phyloP scores from a whole-genome alignment of 2,329 filamentous ascomycete species.

The Aspergillus vadensis region DNA sequence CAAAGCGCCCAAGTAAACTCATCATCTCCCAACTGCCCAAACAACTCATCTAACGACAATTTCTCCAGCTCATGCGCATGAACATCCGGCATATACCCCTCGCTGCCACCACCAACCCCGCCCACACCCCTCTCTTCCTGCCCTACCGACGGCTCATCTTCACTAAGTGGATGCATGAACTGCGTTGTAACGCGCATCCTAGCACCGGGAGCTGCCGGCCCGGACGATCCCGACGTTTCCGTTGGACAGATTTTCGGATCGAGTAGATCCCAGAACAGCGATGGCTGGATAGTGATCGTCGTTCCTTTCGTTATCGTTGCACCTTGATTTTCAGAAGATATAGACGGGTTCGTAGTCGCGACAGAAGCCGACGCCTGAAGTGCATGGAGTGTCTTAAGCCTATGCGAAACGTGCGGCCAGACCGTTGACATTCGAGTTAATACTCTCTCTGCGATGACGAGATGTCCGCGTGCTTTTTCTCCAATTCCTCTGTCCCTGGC shows the following conservation, averaged over 20 bases:
- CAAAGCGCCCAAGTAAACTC: background rate
- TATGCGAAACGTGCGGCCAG: conserved; percentile 3
- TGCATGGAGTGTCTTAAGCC: background rate
- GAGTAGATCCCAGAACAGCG: conserved; percentile 8
- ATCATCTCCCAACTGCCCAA: background rate
- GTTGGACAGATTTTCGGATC: background rate
- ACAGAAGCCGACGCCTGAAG: background rate
- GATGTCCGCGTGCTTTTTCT: background rate
- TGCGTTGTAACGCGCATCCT: background rate
- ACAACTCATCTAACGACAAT: background rate
- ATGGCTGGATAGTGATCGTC: conserved; percentile 3
- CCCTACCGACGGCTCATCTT: background rate
- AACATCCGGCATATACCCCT: too few species aligned
- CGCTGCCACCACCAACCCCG: too few species aligned
- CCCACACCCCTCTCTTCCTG: too few species aligned
- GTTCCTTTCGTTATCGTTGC: background rate
- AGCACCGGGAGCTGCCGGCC: background rate
- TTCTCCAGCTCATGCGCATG: background rate
- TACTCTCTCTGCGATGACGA: background rate
- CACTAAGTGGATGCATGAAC: background rate
- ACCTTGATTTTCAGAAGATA: too few species aligned
- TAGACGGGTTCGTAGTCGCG: background rate
- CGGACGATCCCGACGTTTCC: background rate
- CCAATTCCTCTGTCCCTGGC: conserved; percentile 5
- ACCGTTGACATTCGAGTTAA: background rate